Evolutionary conservation across 2,329 filamentous ascomycete species (phyloP).

Genomic region (Ilyonectria sp.): DNA sequence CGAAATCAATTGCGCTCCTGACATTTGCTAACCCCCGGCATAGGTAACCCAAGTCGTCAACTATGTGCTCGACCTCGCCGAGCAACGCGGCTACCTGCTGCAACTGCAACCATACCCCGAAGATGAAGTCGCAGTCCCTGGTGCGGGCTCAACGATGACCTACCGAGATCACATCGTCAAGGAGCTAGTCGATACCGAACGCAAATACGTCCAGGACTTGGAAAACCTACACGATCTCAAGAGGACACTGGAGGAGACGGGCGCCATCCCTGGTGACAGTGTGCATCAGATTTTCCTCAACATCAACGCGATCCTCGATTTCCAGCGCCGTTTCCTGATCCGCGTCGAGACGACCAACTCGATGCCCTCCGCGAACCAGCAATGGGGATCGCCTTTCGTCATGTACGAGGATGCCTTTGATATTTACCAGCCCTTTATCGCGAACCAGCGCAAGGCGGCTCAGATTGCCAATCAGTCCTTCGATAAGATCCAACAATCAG

Average conservation of each 20-base stretch:
- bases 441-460: slow-evolving; percentile 94
- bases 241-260: slow-evolving; percentile 89
- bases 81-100: slow-evolving; percentile 81
- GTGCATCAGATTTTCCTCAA: slow-evolving; percentile 98
- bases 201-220: slow-evolving; percentile 97
- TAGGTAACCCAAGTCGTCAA: slow-evolving; percentile 91
- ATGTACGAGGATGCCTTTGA: slow-evolving; percentile 89
- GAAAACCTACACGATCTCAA: slow-evolving; percentile 95
- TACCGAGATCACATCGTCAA: slow-evolving; percentile 90
- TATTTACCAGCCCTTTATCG: slow-evolving; percentile 97
- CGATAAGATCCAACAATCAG: slow-evolving; percentile 85
- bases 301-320: slow-evolving; percentile 93
- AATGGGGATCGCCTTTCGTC: slow-evolving; percentile 95
- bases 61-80: slow-evolving; percentile 88
- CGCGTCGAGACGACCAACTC: slow-evolving; percentile 96
- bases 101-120: slow-evolving; percentile 72
- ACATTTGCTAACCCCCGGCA: slow-evolving; percentile 9
- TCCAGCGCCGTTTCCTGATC: slow-evolving; percentile 95
- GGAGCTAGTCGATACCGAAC: slow-evolving; percentile 94
- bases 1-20: not conserved
- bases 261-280: slow-evolving; percentile 88
- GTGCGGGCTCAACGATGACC: slow-evolving; percentile 76
- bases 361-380: slow-evolving; percentile 80
- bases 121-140: slow-evolving; percentile 61
- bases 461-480: slow-evolving; percentile 88